These are phyloP conservation scores for Monilinia fructicola DNA, from an alignment of 2,329 filamentous ascomycete genomes.

Conservation along the genomic window DNA sequence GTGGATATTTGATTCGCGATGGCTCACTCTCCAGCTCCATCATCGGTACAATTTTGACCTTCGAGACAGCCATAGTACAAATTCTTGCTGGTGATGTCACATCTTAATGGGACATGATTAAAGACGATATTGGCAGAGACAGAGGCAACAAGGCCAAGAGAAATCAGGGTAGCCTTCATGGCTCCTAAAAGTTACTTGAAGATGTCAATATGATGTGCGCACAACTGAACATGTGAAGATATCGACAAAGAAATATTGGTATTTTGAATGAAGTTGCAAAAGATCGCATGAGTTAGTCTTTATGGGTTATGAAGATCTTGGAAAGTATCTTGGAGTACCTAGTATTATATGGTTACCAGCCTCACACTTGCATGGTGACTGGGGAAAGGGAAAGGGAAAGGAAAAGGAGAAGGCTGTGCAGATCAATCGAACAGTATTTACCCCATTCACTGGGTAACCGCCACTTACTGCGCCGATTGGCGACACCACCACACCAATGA, in stretches of 20 bases:
- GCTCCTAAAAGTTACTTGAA: slow-evolving; percentile 26
- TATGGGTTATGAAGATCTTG: not conserved
- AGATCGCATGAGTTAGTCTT: not conserved
- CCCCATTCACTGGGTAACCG: slow-evolving; percentile 17
- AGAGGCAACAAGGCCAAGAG: slow-evolving; percentile 41
- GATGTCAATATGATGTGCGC: slow-evolving; percentile 14
- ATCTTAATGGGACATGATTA: slow-evolving; percentile 47
- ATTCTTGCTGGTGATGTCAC: slow-evolving; percentile 39
- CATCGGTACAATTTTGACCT: slow-evolving; percentile 35
- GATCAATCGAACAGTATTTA: slow-evolving; percentile 5
- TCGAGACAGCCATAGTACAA: slow-evolving; percentile 40
- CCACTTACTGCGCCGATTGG: not conserved
- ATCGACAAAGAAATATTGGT: not conserved
- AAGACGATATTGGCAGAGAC: slow-evolving; percentile 51
- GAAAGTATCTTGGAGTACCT: not conserved
- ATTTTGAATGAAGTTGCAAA: not conserved
- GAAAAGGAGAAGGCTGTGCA: not conserved
- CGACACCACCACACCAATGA: not conserved
- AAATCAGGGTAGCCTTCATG: slow-evolving; percentile 37
- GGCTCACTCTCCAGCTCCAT: slow-evolving; percentile 32
- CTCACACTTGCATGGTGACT: not conserved
- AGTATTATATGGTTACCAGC: slow-evolving; percentile 11
- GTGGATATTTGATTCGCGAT: not conserved
- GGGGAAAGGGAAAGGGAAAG: no score
- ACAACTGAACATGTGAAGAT: not conserved